Conservation (phyloP, 495 filamentous ascomycete genomes). For the Penicillium fimorum region DNA sequence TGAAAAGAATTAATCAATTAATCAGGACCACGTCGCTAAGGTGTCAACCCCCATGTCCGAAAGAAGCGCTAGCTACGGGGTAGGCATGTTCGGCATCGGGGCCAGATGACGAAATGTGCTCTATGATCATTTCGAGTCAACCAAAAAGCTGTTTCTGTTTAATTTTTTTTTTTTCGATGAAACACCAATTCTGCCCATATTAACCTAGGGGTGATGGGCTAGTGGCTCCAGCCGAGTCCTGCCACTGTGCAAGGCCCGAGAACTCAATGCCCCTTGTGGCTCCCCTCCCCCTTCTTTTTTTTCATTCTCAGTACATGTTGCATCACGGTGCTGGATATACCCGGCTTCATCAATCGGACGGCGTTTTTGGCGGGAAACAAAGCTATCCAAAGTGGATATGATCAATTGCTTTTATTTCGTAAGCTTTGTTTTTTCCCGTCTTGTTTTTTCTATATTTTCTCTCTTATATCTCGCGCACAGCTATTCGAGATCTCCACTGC, state of each 20-base stretch:
- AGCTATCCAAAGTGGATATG: constrained; percentile 32
- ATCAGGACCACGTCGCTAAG: constrained; percentile 46
- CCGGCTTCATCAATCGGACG: constrained; percentile 50
- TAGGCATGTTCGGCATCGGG: constrained; percentile 50
- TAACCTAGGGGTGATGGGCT: constrained; percentile 7
- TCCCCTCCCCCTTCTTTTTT: constrained; percentile 17
- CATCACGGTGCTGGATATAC: constrained; percentile 57
- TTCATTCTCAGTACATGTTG: constrained; percentile 50
- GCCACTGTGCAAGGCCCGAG: background rate
- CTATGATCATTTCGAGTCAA: constrained; percentile 15
- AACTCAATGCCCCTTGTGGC: constrained; percentile 12
- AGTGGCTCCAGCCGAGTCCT: constrained; percentile 6
- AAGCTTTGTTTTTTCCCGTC: constrained; percentile 14
- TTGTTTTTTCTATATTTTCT: constrained; percentile 14
- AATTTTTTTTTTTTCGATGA: constrained; percentile 18
- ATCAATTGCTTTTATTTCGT: constrained; percentile 23
- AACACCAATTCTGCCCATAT: constrained; percentile 8
- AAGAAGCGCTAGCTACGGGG: constrained; percentile 46
- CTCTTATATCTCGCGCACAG: constrained; percentile 9
- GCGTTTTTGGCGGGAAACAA: constrained; percentile 40
- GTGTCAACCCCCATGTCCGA: constrained; percentile 46
- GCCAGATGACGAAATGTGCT: constrained; percentile 40
- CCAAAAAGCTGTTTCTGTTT: constrained; percentile 25
- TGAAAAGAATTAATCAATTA: constrained; percentile 7
- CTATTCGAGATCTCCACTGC: constrained; percentile 25